Percentiles rank a stretch among this genome's conserved stretches.
phyloP scores from a whole-genome alignment of 192 early-diverging fungal genomes.

The Dimargaris xerosporica region DNA sequence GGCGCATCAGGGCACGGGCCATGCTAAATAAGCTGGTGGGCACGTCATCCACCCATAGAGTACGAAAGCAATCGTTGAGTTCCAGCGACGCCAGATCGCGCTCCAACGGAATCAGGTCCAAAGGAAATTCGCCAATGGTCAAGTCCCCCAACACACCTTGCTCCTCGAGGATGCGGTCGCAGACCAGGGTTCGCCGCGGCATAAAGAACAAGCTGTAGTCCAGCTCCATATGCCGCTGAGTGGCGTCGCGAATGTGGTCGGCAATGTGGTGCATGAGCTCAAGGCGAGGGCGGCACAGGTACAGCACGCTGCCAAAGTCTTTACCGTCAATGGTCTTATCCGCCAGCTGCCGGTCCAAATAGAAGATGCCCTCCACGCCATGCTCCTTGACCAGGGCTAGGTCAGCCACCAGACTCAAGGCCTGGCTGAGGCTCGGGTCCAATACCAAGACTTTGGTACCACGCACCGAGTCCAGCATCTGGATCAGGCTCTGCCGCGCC shows the following conservation, averaged over 20 bases:
- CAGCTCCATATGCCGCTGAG: constrained; percentile 9
- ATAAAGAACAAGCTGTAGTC: constrained; percentile 74
- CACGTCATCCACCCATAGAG: constrained; percentile 4
- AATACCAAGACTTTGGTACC: constrained; percentile 82
- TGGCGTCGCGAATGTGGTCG: constrained; percentile 23
- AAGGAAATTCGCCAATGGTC: constrained; percentile 66
- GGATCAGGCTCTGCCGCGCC: constrained; percentile 43
- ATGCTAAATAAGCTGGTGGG: constrained; percentile 9
- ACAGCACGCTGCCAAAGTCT: constrained; percentile 63
- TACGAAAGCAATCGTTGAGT: constrained; percentile 21
- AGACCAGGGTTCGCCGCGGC: constrained; percentile 73
- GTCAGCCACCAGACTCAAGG: constrained; percentile 78
- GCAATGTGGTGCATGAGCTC: constrained; percentile 70
- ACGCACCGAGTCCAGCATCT: constrained; percentile 72
- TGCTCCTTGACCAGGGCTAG: constrained; percentile 87
- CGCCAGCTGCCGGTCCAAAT: constrained; percentile 46
- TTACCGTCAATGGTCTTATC: constrained; percentile 25
- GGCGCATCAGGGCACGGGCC: constrained; percentile 65
- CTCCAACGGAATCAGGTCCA: constrained; percentile 86
- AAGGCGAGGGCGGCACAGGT: constrained; percentile 65
- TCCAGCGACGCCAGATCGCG: constrained; percentile 83
- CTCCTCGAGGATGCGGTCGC: constrained; percentile 89
- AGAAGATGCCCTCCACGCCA: constrained; percentile 88
- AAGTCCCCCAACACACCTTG: constrained; percentile 81
- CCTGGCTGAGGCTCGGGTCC: constrained; percentile 67